Evolutionary conservation across 2,329 filamentous ascomycete genomes (phyloP).

Genomic region (Trichoderma arundinaceum): DNA sequence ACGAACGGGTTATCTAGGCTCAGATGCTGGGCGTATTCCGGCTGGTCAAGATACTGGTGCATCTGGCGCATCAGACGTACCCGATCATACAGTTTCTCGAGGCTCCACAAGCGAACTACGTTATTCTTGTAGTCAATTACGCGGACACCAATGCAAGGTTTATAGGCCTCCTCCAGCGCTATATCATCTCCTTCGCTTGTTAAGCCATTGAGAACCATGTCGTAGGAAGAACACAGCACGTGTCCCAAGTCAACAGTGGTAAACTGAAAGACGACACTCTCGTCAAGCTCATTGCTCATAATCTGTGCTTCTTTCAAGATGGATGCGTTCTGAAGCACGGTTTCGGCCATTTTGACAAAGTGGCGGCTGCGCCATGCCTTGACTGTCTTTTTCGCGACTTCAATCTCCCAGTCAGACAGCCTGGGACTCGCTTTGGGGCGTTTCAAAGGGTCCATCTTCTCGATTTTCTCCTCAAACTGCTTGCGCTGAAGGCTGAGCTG

Average conservation of each 20-base stretch:
- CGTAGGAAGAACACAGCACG: conserved; percentile 89
- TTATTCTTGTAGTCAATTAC: conserved; percentile 88
- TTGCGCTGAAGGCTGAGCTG: conserved; percentile 84
- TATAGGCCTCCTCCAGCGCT: conserved; percentile 78
- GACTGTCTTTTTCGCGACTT: conserved; percentile 68
- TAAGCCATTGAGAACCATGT: conserved; percentile 91
- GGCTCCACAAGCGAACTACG: conserved; percentile 90
- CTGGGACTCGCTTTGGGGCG: conserved; percentile 64
- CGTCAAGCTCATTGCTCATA: conserved; percentile 95
- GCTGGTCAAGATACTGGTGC: conserved; percentile 94
- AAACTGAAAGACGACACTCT: conserved; percentile 93
- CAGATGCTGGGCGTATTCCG: conserved; percentile 92
- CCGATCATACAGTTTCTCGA: conserved; percentile 87
- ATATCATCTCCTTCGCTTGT: conserved; percentile 83
- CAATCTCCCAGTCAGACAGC: conserved; percentile 74
- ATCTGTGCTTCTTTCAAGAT: conserved; percentile 94
- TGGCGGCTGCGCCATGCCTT: conserved; percentile 81
- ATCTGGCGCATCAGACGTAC: conserved; percentile 94
- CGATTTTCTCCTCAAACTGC: conserved; percentile 82
- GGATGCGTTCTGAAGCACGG: conserved; percentile 84
- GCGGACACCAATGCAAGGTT: conserved; percentile 88
- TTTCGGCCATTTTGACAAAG: conserved; percentile 93
- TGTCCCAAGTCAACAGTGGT: conserved; percentile 89
- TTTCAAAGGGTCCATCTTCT: conserved; percentile 72
- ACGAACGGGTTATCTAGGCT: conserved; percentile 92